Conservation (phyloP, 768 basidiomycete genomes). For the Galerina sulciceps region DNA sequence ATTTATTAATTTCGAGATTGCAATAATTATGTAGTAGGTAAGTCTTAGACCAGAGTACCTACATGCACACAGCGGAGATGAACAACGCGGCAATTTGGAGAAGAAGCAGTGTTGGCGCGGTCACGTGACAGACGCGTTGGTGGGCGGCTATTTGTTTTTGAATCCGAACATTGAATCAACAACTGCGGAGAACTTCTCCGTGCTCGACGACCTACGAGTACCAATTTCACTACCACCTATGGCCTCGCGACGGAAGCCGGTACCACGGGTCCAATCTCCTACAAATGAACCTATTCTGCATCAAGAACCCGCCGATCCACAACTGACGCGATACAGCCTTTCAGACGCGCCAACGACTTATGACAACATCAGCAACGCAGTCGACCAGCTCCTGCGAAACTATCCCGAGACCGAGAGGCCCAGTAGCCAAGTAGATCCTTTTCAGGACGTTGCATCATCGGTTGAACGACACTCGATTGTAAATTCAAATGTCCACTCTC, state of each 20-base stretch:
- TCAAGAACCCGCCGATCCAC: slow-evolving; percentile 25
- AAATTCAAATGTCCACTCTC: slow-evolving; percentile 17
- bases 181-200: not conserved
- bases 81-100: too few species aligned
- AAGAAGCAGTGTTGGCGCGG: slow-evolving; percentile 11
- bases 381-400: slow-evolving; percentile 22
- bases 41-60: too few species aligned
- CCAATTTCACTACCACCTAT: slow-evolving; percentile 8
- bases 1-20: too few species aligned
- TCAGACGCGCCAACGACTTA: slow-evolving; percentile 27
- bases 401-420: slow-evolving; percentile 13
- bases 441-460: slow-evolving; percentile 24
- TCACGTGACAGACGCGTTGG: slow-evolving; percentile 33
- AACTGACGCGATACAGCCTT: slow-evolving; percentile 35
- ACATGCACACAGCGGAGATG: too few species aligned
- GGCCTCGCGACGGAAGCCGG: slow-evolving; percentile 39
- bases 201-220: not conserved
- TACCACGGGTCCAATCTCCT: slow-evolving; percentile 25
- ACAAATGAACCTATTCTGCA: slow-evolving; percentile 19
- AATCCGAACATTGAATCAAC: slow-evolving; percentile 15
- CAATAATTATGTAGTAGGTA: too few species aligned
- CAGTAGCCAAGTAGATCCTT: slow-evolving; percentile 19
- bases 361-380: slow-evolving; percentile 21
- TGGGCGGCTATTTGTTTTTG: slow-evolving; percentile 1
- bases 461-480: slow-evolving; percentile 20